Conservation (phyloP, 257 asterid species). For the Echium plantagineum region DNA sequence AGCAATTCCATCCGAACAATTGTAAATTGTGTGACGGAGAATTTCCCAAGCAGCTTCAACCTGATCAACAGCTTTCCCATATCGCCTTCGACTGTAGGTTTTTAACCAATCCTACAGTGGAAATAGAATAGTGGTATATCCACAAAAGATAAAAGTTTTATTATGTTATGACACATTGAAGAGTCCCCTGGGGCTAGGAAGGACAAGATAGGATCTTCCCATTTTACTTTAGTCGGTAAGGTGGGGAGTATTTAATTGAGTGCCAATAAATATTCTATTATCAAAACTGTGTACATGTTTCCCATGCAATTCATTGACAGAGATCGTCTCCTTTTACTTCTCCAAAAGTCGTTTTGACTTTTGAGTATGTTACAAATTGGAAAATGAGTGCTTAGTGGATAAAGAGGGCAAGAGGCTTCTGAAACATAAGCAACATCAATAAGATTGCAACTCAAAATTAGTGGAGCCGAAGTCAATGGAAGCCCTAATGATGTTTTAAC, state of each 20-base stretch:
- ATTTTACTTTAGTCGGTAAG: background rate
- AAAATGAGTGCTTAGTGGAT: too few relatives aligned
- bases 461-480: too few relatives aligned
- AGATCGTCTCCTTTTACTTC: too few relatives aligned
- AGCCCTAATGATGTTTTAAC: too few relatives aligned
- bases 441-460: too few relatives aligned
- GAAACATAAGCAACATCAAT: too few relatives aligned
- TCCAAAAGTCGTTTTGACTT: too few relatives aligned
- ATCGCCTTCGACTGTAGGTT: conserved; percentile 67
- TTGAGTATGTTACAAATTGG: too few relatives aligned
- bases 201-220: background rate
- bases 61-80: conserved; percentile 58
- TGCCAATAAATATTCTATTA: too few relatives aligned
- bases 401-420: too few relatives aligned
- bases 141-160: background rate
- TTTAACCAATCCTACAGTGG: conserved; percentile 75
- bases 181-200: background rate
- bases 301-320: too few relatives aligned
- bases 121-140: conserved; percentile 3
- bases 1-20: conserved; percentile 92
- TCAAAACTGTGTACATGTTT: too few relatives aligned
- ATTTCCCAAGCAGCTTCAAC: conserved; percentile 80
- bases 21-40: conserved; percentile 72
- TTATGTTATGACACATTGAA: conserved; percentile 1
- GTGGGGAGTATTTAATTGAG: background rate